A percentile compares a stretch with the other conserved stretches of the same genome.
Conservation (phyloP, 2,329 filamentous ascomycete genomes). For the Raffaelea deltoideospora region DNA sequence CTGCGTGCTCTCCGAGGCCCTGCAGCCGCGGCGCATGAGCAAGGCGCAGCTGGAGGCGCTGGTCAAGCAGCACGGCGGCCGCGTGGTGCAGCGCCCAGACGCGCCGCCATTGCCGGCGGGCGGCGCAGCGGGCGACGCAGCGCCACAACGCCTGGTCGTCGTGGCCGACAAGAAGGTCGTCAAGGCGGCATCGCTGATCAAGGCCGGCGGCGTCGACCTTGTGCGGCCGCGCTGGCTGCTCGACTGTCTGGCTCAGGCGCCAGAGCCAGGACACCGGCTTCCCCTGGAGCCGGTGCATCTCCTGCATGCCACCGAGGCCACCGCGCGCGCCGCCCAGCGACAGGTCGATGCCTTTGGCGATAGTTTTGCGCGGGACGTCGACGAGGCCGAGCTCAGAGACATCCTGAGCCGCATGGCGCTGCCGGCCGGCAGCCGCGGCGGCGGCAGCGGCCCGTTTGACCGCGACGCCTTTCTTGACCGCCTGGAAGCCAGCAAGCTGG, state of each 20-base stretch:
- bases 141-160: too few relatives aligned
- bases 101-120: constrained; percentile 36
- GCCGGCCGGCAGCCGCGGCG: constrained; percentile 10
- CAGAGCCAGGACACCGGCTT: too few relatives aligned
- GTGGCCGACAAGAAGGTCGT: constrained; percentile 69
- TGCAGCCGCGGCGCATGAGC: constrained; percentile 52
- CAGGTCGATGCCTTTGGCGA: constrained; percentile 70
- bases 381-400: constrained; percentile 18
- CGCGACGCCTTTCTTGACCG: constrained; percentile 32
- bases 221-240: constrained; percentile 69
- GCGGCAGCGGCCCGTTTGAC: constrained; percentile 19
- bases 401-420: constrained; percentile 22
- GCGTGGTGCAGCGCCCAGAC: constrained; percentile 54
- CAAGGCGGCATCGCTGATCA: constrained; percentile 71
- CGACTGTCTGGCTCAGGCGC: constrained; percentile 57
- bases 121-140: too few relatives aligned
- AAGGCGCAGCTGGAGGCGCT: constrained; percentile 69
- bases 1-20: constrained; percentile 66
- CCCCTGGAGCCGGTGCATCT: constrained; percentile 50
- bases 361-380: constrained; percentile 57
- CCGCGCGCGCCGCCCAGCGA: constrained; percentile 35
- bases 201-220: constrained; percentile 52
- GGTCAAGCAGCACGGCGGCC: constrained; percentile 72
- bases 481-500: constrained; percentile 39
- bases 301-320: constrained; percentile 48